Evolutionary conservation across 2,329 filamentous ascomycete genomes (phyloP).

Genomic region (Cladosporium sp.): DNA sequence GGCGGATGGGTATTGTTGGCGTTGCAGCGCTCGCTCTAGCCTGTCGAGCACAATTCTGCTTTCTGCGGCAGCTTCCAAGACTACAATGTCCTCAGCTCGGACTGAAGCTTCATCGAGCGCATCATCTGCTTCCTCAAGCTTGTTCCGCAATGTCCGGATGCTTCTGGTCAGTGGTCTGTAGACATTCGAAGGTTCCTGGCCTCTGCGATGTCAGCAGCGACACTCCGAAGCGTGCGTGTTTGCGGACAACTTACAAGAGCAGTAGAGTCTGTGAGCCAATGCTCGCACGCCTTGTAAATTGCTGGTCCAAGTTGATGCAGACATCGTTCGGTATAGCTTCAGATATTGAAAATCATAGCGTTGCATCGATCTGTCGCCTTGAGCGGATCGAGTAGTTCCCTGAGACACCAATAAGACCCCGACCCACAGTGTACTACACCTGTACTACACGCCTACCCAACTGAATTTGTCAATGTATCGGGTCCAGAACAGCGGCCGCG

Average conservation of each 20-base stretch:
- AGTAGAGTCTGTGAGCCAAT: conserved; percentile 25
- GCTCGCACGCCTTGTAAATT: conserved; percentile 9
- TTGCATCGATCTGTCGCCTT: background rate
- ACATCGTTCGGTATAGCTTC: background rate
- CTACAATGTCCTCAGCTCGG: conserved; percentile 12
- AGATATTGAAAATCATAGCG: background rate
- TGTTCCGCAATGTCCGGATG: conserved; percentile 26
- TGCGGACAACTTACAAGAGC: conserved; percentile 21
- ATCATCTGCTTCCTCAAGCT: conserved; percentile 28
- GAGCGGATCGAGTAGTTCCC: background rate
- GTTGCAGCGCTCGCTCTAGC: conserved; percentile 23
- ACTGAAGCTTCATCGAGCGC: conserved; percentile 18
- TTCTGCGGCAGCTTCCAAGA: conserved; percentile 16
- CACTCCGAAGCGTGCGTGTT: background rate
- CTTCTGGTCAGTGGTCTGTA: conserved; percentile 22
- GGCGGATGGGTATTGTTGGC: background rate
- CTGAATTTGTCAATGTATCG: background rate
- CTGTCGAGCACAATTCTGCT: conserved; percentile 23
- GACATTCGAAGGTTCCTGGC: conserved; percentile 21
- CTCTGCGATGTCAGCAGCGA: conserved; percentile 2
- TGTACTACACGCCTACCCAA: background rate
- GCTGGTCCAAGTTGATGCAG: background rate
- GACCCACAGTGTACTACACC: background rate
- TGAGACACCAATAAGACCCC: background rate
- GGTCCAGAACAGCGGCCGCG: conserved; percentile 3